Conservation (phyloP, 148 eudicot species). For the Rhododendron vialii region DNA sequence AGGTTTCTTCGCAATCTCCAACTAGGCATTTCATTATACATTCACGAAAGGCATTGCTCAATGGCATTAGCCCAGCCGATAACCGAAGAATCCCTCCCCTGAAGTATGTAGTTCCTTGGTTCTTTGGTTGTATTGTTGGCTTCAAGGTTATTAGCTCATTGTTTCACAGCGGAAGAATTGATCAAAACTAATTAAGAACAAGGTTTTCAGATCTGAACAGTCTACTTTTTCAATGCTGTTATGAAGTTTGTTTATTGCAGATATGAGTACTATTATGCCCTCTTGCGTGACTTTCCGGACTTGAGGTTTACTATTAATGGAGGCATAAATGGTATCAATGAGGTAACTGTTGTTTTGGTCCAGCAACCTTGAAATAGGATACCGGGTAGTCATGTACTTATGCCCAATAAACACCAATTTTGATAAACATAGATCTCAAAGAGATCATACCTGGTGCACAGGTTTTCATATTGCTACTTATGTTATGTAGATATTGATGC, state of each 20-base stretch:
- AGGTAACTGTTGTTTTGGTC: conserved; percentile 38
- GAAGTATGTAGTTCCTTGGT: conserved; percentile 48
- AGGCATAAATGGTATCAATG: conserved; percentile 78
- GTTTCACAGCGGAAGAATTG: background rate
- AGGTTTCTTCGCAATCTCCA: conserved; percentile 96
- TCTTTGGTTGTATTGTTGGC: background rate
- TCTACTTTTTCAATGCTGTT: background rate
- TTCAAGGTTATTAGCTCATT: background rate
- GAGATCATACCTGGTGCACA: background rate
- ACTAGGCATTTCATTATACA: conserved; percentile 91
- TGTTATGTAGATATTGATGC: background rate
- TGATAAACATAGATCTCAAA: background rate
- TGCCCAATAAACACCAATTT: background rate
- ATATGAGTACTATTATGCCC: conserved; percentile 84
- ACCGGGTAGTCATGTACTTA: background rate
- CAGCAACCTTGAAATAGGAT: background rate
- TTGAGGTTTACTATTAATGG: conserved; percentile 84
- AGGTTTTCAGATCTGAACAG: background rate
- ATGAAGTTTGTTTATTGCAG: conserved; percentile 37
- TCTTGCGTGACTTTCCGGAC: conserved; percentile 95
- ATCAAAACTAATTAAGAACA: background rate
- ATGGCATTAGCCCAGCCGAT: conserved; percentile 94
- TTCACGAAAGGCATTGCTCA: conserved; percentile 92
- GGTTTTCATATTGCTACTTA: background rate
- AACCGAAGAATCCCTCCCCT: conserved; percentile 91